These are phyloP conservation scores for Grosmannia clavigera DNA, from an alignment of 2,329 filamentous ascomycete genomes.

Conservation along the genomic window DNA sequence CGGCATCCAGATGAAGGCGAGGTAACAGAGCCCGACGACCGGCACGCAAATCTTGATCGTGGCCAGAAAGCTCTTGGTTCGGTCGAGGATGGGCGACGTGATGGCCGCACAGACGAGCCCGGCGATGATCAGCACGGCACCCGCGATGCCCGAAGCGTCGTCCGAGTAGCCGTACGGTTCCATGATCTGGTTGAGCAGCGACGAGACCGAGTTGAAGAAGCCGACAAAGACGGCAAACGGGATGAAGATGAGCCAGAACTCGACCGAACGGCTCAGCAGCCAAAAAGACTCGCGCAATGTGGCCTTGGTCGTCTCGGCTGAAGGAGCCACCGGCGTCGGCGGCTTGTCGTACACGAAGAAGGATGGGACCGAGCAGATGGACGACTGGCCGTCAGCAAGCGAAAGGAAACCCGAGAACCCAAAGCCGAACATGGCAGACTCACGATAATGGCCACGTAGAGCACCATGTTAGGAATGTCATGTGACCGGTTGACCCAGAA, in stretches of 20 bases:
- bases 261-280: constrained; percentile 45
- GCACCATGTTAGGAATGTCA: constrained; percentile 68
- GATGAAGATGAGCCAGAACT: constrained; percentile 70
- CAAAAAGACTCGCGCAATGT: constrained; percentile 36
- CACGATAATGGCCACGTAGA: constrained; percentile 76
- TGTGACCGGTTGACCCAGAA: constrained; percentile 52
- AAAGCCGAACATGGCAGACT: constrained; percentile 18
- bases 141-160: constrained; percentile 77
- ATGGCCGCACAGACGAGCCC: constrained; percentile 70
- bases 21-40: constrained; percentile 58
- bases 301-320: constrained; percentile 47
- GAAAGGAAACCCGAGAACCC: background rate
- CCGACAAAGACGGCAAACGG: constrained; percentile 80
- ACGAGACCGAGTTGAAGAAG: constrained; percentile 86
- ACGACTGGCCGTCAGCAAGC: constrained; percentile 27
- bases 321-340: constrained; percentile 64
- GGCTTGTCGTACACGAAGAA: constrained; percentile 69
- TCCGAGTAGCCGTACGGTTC: constrained; percentile 74
- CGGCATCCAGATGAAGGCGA: constrained; percentile 74
- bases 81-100: constrained; percentile 70
- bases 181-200: constrained; percentile 82
- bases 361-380: constrained; percentile 56
- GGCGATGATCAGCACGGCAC: constrained; percentile 78
- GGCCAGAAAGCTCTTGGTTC: constrained; percentile 65
- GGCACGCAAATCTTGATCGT: constrained; percentile 66